Evolutionary conservation across 2,329 filamentous ascomycete genomes (phyloP), one percentile per base, ranked within the genome.

Genomic region (Cercospora canescens): DNA sequence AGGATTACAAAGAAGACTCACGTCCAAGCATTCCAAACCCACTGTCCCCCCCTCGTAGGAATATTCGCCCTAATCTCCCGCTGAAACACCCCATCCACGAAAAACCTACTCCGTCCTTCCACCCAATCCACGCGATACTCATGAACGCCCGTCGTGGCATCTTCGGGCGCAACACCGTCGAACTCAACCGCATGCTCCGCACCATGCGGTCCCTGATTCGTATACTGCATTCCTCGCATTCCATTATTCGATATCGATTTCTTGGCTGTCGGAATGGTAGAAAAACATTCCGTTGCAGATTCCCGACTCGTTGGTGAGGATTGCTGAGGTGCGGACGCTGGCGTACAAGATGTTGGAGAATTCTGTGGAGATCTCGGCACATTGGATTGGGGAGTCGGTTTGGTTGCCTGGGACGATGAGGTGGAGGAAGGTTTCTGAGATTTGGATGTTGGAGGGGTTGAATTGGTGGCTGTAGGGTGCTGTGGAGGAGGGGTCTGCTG

Each of bases 21-120:
- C 69, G 58, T 56, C 71, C 71, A 73, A 50, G 67, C 69, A 60
- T 72, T 72, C 71, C 71, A 72, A 18, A 66, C 50, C 69, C 70
- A 73, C 35, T 54, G 35, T 7, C 69, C 68, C 7, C 63, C 28
- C 2, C 62, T 63, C 18, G 63, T 63, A 4, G 71, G 71, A 16
- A 73, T 70, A 50, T 71, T 69, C 3, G 12, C 52, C 12, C 26
- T 61, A 30, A 64, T 54, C 24, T 56, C 37, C 16, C 68, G 41
- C 60, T 70, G 41, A 24, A 63, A 41, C 12, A 60, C 60, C 18
- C 64, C 69, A 60, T 73, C 70, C 12, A 72, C 35, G 56, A 68
- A 70, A 63, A 69, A 71, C 11, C 52, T 59, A 39, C 66, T 70
- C 16, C 30, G 32, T 12, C 59, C 62, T 16, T 55, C 24, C 6